Percentiles rank a stretch among this genome's conserved stretches.
These are phyloP conservation scores for Podila verticillata DNA, from an alignment of 192 early-diverging fungal species.

Conservation along the genomic window DNA sequence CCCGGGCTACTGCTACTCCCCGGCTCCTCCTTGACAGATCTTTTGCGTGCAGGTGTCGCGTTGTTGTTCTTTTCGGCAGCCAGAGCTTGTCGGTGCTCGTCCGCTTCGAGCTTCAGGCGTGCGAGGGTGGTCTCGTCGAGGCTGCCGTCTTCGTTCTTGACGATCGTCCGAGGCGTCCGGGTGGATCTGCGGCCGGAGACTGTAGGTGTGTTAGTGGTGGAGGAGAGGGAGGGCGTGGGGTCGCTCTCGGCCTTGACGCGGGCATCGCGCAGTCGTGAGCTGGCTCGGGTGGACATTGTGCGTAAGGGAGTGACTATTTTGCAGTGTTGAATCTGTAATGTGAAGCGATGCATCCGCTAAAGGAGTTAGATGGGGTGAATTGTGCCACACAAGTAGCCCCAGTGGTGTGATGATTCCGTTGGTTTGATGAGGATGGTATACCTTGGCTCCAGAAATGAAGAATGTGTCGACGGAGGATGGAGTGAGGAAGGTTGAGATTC, in stretches of 20 bases:
- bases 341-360: neutral
- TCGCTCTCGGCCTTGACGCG: slow-evolving; percentile 9
- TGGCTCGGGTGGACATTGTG: slow-evolving; percentile 32
- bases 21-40: neutral
- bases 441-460: too few species aligned
- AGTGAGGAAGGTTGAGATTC: too few species aligned
- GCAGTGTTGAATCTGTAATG: neutral
- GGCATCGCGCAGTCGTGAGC: slow-evolving; percentile 10
- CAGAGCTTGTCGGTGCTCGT: slow-evolving; percentile 23
- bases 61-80: slow-evolving; percentile 4
- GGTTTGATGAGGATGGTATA: too few species aligned
- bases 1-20: neutral
- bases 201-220: neutral
- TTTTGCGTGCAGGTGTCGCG: neutral
- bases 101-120: slow-evolving; percentile 30
- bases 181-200: neutral
- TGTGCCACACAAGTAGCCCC: too few species aligned
- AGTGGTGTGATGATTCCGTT: too few species aligned
- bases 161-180: slow-evolving; percentile 7
- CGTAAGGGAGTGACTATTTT: neutral
- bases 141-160: slow-evolving; percentile 43
- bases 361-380: too few species aligned
- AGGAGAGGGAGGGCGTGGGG: neutral
- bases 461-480: too few species aligned
- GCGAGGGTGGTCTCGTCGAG: slow-evolving; percentile 24